phyloP scores from a whole-genome alignment of 345 rosid species.

The Salix viminalis region DNA sequence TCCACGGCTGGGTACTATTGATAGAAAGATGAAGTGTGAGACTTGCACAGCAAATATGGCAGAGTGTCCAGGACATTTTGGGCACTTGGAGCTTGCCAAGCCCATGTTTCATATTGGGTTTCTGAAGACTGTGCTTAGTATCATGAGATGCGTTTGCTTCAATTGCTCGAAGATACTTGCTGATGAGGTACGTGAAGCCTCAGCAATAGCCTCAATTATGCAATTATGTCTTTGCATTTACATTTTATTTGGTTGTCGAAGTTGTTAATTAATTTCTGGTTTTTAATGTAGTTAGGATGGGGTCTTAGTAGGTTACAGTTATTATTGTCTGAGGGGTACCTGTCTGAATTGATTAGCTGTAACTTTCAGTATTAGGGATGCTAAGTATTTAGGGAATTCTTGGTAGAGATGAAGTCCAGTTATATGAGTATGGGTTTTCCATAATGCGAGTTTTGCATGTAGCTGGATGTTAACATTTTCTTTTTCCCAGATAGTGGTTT shows the following conservation, averaged over 20 bases:
- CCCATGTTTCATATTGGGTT: slow-evolving; percentile 96
- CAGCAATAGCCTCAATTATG: not conserved
- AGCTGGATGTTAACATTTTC: no score
- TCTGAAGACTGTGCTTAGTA: slow-evolving; percentile 80
- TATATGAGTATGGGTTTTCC: no score
- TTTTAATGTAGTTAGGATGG: not conserved
- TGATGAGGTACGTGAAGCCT: slow-evolving; percentile 56
- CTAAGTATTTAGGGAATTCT: no score
- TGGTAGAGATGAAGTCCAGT: no score
- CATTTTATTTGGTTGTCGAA: not conserved
- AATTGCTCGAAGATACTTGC: slow-evolving; percentile 90
- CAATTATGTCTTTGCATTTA: not conserved
- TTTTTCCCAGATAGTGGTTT: no score
- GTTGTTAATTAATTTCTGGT: not conserved
- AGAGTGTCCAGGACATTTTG: slow-evolving; percentile 94
- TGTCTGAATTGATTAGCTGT: no score
- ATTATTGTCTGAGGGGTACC: no score
- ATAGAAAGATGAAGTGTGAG: slow-evolving; percentile 84
- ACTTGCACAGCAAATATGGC: slow-evolving; percentile 95
- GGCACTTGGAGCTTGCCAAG: slow-evolving; percentile 94
- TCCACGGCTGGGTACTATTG: slow-evolving; percentile 80
- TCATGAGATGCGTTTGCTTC: slow-evolving; percentile 93
- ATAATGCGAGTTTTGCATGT: no score
- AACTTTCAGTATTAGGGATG: no score
- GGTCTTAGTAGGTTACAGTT: no score